Conservation (phyloP, 2,329 filamentous ascomycete genomes). For the Aureobasidium sp. region DNA sequence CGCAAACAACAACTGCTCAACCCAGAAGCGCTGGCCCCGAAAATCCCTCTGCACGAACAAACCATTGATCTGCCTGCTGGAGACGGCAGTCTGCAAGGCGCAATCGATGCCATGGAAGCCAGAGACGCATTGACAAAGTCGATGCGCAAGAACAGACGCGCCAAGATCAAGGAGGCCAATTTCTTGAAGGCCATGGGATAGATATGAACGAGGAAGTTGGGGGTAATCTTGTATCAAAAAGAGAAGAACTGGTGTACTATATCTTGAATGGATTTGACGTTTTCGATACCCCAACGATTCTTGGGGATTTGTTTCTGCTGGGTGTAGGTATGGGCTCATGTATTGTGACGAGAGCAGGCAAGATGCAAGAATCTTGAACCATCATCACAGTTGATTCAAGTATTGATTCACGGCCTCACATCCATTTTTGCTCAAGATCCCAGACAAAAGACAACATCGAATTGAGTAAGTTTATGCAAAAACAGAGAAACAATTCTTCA, state of each 20-base stretch:
- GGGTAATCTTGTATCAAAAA: not conserved
- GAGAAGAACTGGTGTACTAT: not conserved
- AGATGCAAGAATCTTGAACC: too few relatives aligned
- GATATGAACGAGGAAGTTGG: not conserved
- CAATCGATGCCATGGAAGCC: constrained; percentile 41
- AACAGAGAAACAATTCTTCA: not conserved
- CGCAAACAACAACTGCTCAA: constrained; percentile 59
- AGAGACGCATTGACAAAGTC: constrained; percentile 60
- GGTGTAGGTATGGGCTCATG: too few relatives aligned
- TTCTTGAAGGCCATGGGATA: constrained; percentile 71
- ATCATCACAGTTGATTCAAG: too few relatives aligned
- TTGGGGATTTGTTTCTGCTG: too few relatives aligned
- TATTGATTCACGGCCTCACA: too few relatives aligned
- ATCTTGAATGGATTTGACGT: not conserved
- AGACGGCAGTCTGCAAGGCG: constrained; percentile 42
- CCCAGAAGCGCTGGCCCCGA: constrained; percentile 52
- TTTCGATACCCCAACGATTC: not conserved
- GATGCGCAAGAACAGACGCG: constrained; percentile 68
- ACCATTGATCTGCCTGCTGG: constrained; percentile 62
- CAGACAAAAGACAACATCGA: too few relatives aligned
- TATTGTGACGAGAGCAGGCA: too few relatives aligned
- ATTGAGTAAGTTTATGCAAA: not conserved
- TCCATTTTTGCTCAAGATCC: too few relatives aligned
- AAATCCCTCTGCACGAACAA: constrained; percentile 71
- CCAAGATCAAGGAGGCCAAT: constrained; percentile 75